These are phyloP conservation scores for Vitellaria paradoxa DNA, from an alignment of 179 eudicot species.

Conservation along the genomic window DNA sequence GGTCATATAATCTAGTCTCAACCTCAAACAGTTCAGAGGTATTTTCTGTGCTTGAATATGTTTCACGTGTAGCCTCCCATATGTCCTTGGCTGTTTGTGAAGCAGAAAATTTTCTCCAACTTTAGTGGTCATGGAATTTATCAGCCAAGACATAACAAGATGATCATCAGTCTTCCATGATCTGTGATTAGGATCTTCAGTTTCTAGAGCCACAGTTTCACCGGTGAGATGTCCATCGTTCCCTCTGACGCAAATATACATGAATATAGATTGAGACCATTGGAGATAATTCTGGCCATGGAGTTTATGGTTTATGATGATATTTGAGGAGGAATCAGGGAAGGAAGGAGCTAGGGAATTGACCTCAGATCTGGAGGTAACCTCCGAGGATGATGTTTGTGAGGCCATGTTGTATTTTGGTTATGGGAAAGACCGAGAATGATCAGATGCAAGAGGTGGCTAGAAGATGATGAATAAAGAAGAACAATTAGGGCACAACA, in stretches of 20 bases:
- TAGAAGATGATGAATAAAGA: too few relatives aligned
- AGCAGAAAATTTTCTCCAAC: not conserved
- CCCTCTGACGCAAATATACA: not conserved
- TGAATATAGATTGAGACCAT: conserved; percentile 2
- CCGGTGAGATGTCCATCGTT: conserved; percentile 1
- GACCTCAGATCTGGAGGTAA: too few relatives aligned
- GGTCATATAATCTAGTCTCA: too few relatives aligned
- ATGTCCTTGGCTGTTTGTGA: not conserved
- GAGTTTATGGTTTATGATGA: not conserved
- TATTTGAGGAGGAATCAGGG: not conserved
- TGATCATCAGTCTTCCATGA: not conserved
- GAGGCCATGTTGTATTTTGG: too few relatives aligned
- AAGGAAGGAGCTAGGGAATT: too few relatives aligned
- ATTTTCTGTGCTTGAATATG: not conserved
- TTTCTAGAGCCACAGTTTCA: not conserved
- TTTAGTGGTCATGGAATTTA: too few relatives aligned
- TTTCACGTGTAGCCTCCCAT: not conserved
- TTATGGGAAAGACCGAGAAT: too few relatives aligned
- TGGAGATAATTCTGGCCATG: not conserved
- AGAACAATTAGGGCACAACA: too few relatives aligned
- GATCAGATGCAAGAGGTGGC: too few relatives aligned
- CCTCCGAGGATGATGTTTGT: too few relatives aligned
- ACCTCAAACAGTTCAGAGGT: not conserved
- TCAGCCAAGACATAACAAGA: too few relatives aligned
- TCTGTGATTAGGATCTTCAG: not conserved